Evolutionary conservation across 306 rosid genomes (phyloP), one percentile per base, ranked within the genome.

Genomic region (Argentina anserina): DNA sequence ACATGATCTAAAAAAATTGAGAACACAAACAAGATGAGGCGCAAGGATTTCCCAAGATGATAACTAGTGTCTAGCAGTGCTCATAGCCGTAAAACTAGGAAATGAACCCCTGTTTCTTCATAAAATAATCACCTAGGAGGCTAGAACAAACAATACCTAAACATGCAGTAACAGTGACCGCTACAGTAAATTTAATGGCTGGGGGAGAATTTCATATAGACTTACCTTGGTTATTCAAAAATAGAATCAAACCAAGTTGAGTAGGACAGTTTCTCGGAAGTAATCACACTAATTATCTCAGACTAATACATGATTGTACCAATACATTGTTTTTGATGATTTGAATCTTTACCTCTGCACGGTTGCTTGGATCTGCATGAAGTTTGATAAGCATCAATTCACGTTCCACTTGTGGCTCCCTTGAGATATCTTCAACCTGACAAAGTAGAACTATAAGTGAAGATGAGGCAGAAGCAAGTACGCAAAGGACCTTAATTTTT

Each of bases 341-440:
- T 29, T 53, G 46, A 58, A 67, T 50, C n/a, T 13, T 80, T 75
- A 83, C 90, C 90, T 86, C 90, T 17, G 86, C 78, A 66, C 75
- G 78, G 29, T 68, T 77, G 52, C 70, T 79, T 43, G 85, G 82
- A 77, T 84, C 86, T 67, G 90, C 86, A 71, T 81, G 75, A n/a
- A 86, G 88, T 77, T 86, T 86, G 73, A 86, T 75, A 66, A 86
- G 90, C 88, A 86, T 80, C 76, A 84, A 43, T 67, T 86, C 90
- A 23, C 88, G 88, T 67, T 86, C 90, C 46, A 86, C 90, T 26
- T 86, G 90, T 11, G 86, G 73, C 70, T 81, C 86, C 71, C 79
- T 81, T 77, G 90, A 86, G 74, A 86, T 81, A 80, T 86, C 88
- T 74, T 86, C 88, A 15, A 86, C 90, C 90, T 86, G 75, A 72